A percentile compares a stretch with the other conserved stretches of the same genome.
Conservation (phyloP, 2,329 filamentous ascomycete species). For the Intubia oerlemansii region DNA sequence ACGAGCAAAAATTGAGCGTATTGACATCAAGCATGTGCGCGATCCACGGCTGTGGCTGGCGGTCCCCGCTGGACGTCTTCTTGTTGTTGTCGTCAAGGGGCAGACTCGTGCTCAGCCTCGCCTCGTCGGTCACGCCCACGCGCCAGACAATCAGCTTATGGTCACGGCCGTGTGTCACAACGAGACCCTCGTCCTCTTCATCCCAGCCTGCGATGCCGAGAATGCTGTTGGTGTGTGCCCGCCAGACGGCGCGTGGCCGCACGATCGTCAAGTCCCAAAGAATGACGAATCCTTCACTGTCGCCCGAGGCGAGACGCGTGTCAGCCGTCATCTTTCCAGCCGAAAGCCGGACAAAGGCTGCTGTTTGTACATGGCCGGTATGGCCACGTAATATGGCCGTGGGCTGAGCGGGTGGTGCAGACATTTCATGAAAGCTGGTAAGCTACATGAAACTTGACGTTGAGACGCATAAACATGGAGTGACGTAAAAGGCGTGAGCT, state of each 20-base stretch:
- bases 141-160: constrained; percentile 76
- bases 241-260: constrained; percentile 68
- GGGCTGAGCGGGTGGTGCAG: constrained; percentile 1
- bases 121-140: constrained; percentile 37
- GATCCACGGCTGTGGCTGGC: constrained; percentile 58
- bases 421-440: too few relatives aligned
- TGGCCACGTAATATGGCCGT: constrained; percentile 37
- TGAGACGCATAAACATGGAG: too few relatives aligned
- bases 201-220: constrained; percentile 55
- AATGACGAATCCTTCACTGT: constrained; percentile 76
- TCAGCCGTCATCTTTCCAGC: constrained; percentile 40
- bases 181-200: constrained; percentile 35
- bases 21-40: constrained; percentile 69
- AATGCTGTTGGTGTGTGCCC: constrained; percentile 57
- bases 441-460: too few relatives aligned
- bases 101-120: constrained; percentile 40
- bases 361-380: background rate
- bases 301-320: constrained; percentile 65
- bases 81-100: constrained; percentile 38
- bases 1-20: constrained; percentile 86
- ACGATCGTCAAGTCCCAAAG: constrained; percentile 72
- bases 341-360: constrained; percentile 1
- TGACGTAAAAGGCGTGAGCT: too few relatives aligned
- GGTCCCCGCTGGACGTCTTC: background rate
- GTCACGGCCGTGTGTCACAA: constrained; percentile 76